Evolutionary conservation across 495 filamentous ascomycete genomes (phyloP).

Genomic region (Aspergillus campestris): DNA sequence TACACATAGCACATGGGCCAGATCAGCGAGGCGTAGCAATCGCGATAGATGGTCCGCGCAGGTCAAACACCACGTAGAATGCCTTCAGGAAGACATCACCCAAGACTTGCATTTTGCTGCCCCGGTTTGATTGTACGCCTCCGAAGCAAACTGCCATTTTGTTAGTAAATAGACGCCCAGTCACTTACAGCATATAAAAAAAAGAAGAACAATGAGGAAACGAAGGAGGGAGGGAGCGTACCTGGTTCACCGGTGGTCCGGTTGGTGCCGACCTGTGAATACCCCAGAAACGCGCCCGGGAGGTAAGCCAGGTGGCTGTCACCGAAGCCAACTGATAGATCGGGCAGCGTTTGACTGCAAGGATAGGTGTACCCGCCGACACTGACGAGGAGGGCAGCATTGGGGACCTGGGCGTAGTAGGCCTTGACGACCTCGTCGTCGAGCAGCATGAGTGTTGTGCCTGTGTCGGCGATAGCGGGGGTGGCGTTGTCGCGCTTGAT

Average conservation of each 20-base stretch:
- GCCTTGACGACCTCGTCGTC: conserved; percentile 47
- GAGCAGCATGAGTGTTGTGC: conserved; percentile 65
- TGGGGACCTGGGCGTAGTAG: conserved; percentile 56
- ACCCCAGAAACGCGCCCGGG: conserved; percentile 59
- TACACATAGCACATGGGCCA: neutral
- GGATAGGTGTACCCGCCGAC: conserved; percentile 60
- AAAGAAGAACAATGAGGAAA: neutral
- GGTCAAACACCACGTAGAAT: conserved; percentile 71
- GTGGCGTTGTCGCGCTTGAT: conserved; percentile 21
- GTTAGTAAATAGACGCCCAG: neutral
- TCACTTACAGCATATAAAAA: neutral
- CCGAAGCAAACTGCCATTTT: conserved; percentile 54
- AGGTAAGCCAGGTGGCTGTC: conserved; percentile 50
- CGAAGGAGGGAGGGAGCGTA: conserved; percentile 16
- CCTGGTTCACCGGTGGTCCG: conserved; percentile 28
- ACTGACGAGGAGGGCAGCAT: conserved; percentile 38
- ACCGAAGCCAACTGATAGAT: conserved; percentile 59
- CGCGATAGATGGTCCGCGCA: conserved; percentile 36
- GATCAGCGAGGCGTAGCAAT: conserved; percentile 19
- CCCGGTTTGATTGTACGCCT: conserved; percentile 56
- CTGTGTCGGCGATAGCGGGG: conserved; percentile 60
- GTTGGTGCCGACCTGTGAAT: conserved; percentile 45
- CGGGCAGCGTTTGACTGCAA: conserved; percentile 53
- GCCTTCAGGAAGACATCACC: conserved; percentile 76
- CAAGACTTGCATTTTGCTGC: conserved; percentile 56